These are phyloP conservation scores for Candida jianshihensis DNA, from an alignment of 805 yeast genomes.

Conservation along the genomic window DNA sequence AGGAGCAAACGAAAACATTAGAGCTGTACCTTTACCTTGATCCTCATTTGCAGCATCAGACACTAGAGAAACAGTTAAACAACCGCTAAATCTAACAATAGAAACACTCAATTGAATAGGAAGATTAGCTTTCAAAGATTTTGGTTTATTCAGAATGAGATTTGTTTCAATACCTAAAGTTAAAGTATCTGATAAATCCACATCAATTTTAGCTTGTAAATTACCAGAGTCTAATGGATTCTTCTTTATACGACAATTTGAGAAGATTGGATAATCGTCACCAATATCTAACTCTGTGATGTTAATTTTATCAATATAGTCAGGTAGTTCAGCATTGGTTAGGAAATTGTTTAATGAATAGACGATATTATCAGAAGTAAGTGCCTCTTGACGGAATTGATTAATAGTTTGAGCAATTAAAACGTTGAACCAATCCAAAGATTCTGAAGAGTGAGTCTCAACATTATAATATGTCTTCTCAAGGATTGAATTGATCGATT, in stretches of 20 bases:
- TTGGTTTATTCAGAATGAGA: slow-evolving; percentile 72
- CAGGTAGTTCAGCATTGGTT: slow-evolving; percentile 57
- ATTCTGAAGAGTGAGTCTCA: slow-evolving; percentile 78
- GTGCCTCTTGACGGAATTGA: slow-evolving; percentile 85
- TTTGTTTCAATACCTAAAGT: slow-evolving; percentile 83
- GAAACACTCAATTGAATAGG: slow-evolving; percentile 85
- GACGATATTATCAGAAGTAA: slow-evolving; percentile 75
- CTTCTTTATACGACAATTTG: slow-evolving; percentile 79
- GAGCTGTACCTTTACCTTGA: slow-evolving; percentile 49
- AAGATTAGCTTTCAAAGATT: slow-evolving; percentile 74
- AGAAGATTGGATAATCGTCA: slow-evolving; percentile 89
- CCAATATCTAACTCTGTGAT: slow-evolving; percentile 90
- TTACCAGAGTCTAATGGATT: slow-evolving; percentile 40
- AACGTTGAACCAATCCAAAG: slow-evolving; percentile 96
- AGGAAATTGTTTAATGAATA: slow-evolving; percentile 68
- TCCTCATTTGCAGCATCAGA: slow-evolving; percentile 19
- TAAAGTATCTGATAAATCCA: slow-evolving; percentile 79
- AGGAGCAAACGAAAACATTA: slow-evolving; percentile 86
- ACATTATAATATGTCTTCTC: slow-evolving; percentile 94
- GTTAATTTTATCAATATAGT: slow-evolving; percentile 67
- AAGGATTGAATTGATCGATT: slow-evolving; percentile 43
- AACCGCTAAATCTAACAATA: slow-evolving; percentile 84
- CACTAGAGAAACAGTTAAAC: slow-evolving; percentile 61
- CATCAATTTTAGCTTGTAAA: slow-evolving; percentile 84
- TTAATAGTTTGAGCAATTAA: slow-evolving; percentile 84